These are phyloP conservation scores for Neurospora intermedia DNA, from an alignment of 495 filamentous ascomycete species.

Conservation along the genomic window DNA sequence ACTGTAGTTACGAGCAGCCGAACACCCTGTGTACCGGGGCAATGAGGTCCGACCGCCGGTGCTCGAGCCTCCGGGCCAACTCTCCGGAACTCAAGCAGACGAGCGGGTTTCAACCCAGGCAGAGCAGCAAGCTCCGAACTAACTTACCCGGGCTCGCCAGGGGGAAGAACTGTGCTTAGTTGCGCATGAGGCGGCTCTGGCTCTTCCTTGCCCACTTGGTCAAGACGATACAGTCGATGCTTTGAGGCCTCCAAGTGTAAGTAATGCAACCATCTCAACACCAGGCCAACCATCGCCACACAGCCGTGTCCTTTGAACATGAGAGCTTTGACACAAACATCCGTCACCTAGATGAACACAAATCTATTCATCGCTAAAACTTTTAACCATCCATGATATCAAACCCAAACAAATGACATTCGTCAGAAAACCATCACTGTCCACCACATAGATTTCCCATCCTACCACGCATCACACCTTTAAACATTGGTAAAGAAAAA, in stretches of 20 bases:
- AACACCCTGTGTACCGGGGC: not conserved
- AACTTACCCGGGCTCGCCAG: not conserved
- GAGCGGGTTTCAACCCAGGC: not conserved
- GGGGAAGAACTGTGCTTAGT: not conserved
- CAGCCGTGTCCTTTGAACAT: not conserved
- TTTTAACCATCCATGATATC: not conserved
- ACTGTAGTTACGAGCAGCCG: not conserved
- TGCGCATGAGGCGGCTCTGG: no score
- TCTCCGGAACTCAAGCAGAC: not conserved
- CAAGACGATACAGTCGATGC: not conserved
- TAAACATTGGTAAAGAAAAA: conserved; percentile 69
- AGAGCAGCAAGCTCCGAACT: not conserved
- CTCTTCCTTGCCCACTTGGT: not conserved
- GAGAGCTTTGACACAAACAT: not conserved
- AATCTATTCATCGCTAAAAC: not conserved
- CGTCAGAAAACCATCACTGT: not conserved
- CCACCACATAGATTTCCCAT: not conserved
- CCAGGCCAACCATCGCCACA: not conserved
- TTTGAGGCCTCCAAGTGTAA: not conserved
- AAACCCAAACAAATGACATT: not conserved
- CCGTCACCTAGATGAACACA: not conserved
- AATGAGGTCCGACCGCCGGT: not conserved
- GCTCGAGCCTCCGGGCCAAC: not conserved
- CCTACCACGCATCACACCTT: not conserved
- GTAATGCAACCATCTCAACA: not conserved